These are phyloP conservation scores for Phytopythium aichiense DNA, from an alignment of 352 stramenopile genomes.

Conservation along the genomic window DNA sequence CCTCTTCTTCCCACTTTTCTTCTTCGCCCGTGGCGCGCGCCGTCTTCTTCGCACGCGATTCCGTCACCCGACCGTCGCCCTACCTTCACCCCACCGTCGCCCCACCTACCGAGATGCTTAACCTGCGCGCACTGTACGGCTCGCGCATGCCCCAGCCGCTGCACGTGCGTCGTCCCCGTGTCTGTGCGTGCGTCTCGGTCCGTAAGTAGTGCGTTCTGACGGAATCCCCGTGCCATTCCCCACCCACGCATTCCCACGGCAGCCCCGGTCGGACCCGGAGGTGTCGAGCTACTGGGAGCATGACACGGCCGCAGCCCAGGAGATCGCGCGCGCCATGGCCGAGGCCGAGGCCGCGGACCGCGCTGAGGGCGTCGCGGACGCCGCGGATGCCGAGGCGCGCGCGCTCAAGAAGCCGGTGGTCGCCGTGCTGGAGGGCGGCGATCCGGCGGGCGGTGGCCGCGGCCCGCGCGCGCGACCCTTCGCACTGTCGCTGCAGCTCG, in stretches of 20 bases:
- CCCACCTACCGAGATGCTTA: conserved; percentile 40
- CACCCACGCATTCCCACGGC: background rate
- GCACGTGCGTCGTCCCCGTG: conserved; percentile 35
- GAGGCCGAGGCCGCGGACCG: conserved; percentile 43
- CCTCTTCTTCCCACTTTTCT: too few species aligned
- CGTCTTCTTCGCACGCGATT: too few species aligned
- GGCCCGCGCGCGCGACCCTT: conserved; percentile 6
- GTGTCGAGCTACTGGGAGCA: conserved; percentile 76
- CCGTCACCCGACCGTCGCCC: too few species aligned
- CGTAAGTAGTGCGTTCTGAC: background rate
- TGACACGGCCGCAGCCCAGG: conserved; percentile 60
- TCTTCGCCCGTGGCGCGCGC: too few species aligned
- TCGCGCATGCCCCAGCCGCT: conserved; percentile 75
- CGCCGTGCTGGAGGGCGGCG: conserved; percentile 19
- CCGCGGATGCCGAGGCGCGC: conserved; percentile 21
- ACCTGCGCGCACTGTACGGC: conserved; percentile 67
- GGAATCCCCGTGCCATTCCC: background rate
- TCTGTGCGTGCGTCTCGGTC: background rate
- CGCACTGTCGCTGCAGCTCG: conserved; percentile 10
- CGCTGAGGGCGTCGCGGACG: conserved; percentile 43
- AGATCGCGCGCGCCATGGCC: conserved; percentile 59
- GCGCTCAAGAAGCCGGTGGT: conserved; percentile 49
- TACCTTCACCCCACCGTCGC: background rate
- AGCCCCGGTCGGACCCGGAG: conserved; percentile 67
- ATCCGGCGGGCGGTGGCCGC: conserved; percentile 5